Evolutionary conservation across 768 basidiomycete genomes (phyloP), one percentile per base, ranked within the genome.

Genomic region (Panaeolus papilionaceus): DNA sequence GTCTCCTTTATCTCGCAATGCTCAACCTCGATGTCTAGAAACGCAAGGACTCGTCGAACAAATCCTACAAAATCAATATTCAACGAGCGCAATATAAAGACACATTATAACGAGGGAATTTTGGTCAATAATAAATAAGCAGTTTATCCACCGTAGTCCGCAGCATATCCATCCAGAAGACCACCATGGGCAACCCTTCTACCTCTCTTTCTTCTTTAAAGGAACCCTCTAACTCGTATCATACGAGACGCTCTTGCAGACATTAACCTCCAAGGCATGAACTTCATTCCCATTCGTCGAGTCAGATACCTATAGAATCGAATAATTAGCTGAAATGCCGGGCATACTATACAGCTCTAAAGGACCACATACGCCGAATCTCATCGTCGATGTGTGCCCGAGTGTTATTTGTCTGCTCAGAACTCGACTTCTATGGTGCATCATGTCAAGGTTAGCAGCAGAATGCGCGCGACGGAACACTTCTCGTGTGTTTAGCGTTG

Each of bases 401-500:
- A 51, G 7, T 37, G 7, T 11, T 38, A 18, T 63, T 42, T 42
- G 63, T 39, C 38, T 42, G 28, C 28, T 16, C 51, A 61, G 39
- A 64, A 62, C 39, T 39, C 61, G 49, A 69, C 63, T 38, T 64
- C 65, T 28, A 69, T 64, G 28, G 38, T 62, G 54, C 65, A 51
- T 26, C 20, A 51, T 9, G 8, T 51, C 47, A 7, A 51, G 20
- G 10, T 20, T 51, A 26, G 66, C 65, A 14, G 63, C 47, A 4
- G 66, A 38, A 14, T 65, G 64, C 2, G 68, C 66, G 26, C 51
- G 62, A 16, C 68, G 66, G 12, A 69, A 45, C 18, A 54, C 44
- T 23, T 58, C 64, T 37, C 68, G 68, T 6, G 68, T 63, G 44
- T 67, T 69, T 7, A 69, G 63, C 16, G 72, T 69, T 12, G 71